A percentile compares a stretch with the other conserved stretches of the same genome.
phyloP scores from a whole-genome alignment of 495 filamentous ascomycete genomes.

The Penicillium coffeae region DNA sequence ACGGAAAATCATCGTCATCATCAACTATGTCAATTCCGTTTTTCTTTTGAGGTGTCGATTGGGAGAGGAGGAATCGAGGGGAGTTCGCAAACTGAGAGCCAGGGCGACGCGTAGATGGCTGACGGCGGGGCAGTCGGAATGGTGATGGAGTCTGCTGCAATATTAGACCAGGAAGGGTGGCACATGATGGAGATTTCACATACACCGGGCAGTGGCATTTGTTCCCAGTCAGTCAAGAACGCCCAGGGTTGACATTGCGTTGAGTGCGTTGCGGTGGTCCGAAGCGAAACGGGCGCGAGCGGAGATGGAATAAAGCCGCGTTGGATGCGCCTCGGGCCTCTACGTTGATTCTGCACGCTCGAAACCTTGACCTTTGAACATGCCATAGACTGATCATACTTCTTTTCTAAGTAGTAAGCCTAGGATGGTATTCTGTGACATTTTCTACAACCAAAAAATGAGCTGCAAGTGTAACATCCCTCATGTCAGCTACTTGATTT shows the following conservation, averaged over 20 bases:
- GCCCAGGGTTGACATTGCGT: background rate
- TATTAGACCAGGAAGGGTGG: background rate
- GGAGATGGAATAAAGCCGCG: too few species aligned
- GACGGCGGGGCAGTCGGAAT: constrained; percentile 27
- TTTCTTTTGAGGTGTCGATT: constrained; percentile 9
- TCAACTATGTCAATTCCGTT: constrained; percentile 21
- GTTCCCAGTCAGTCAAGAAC: background rate
- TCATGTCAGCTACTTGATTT: too few species aligned
- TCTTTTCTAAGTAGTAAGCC: too few species aligned
- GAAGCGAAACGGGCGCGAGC: too few species aligned
- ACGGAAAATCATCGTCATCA: constrained; percentile 15
- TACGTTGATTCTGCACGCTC: too few species aligned
- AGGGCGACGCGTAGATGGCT: constrained; percentile 25
- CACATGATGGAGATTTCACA: background rate
- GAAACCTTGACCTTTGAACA: too few species aligned
- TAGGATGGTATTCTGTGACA: too few species aligned
- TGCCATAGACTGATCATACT: too few species aligned
- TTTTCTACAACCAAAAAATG: too few species aligned
- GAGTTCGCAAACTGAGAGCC: constrained; percentile 41
- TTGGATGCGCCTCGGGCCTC: too few species aligned
- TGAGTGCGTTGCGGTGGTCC: background rate
- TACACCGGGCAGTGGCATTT: constrained; percentile 21
- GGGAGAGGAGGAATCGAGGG: constrained; percentile 39
- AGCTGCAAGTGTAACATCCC: too few species aligned
- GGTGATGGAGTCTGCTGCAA: constrained; percentile 28